Percentiles rank a stretch among this genome's conserved stretches.
These are phyloP conservation scores for Fonsecaea pugnacius DNA, from an alignment of 2,329 filamentous ascomycete species.

Conservation along the genomic window DNA sequence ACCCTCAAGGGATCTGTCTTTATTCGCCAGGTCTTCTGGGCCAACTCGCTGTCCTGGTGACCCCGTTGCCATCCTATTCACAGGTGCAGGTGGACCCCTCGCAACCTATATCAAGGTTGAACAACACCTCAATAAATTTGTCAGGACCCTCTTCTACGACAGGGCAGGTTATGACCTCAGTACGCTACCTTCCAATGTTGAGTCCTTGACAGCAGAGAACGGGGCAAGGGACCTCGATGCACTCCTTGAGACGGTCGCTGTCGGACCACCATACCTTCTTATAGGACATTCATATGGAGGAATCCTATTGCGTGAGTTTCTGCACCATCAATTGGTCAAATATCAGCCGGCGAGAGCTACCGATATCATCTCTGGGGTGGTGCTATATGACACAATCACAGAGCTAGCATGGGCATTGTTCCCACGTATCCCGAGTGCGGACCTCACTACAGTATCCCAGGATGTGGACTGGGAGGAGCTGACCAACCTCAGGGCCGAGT, in stretches of 20 bases:
- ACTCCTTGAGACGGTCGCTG: slow-evolving; percentile 37
- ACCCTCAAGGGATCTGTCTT: slow-evolving; percentile 14
- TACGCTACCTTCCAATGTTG: slow-evolving; percentile 38
- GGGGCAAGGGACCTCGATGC: slow-evolving; percentile 42
- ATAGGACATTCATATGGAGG: slow-evolving; percentile 49
- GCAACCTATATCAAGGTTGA: slow-evolving; percentile 43
- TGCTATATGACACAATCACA: slow-evolving; percentile 45
- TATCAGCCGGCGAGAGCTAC: slow-evolving; percentile 1
- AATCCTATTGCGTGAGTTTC: slow-evolving; percentile 46
- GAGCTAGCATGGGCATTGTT: slow-evolving; percentile 44
- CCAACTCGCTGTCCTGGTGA: slow-evolving; percentile 36
- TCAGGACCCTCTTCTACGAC: slow-evolving; percentile 44
- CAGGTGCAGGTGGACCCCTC: slow-evolving; percentile 45
- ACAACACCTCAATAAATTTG: slow-evolving; percentile 40
- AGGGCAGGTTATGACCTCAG: slow-evolving; percentile 45
- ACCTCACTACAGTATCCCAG: slow-evolving; percentile 42
- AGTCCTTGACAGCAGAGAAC: slow-evolving; percentile 35
- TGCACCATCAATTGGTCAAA: slow-evolving; percentile 41
- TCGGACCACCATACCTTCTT: slow-evolving; percentile 42
- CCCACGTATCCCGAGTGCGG: slow-evolving; percentile 39
- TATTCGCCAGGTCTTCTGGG: slow-evolving; percentile 41
- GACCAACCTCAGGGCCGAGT: slow-evolving; percentile 41
- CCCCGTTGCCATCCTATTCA: slow-evolving; percentile 43
- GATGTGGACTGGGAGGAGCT: slow-evolving; percentile 42
- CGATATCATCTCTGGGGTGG: slow-evolving; percentile 43